Percentiles rank a stretch among this genome's conserved stretches.
Conservation (phyloP, 495 filamentous ascomycete species). For the Podospora comata region DNA sequence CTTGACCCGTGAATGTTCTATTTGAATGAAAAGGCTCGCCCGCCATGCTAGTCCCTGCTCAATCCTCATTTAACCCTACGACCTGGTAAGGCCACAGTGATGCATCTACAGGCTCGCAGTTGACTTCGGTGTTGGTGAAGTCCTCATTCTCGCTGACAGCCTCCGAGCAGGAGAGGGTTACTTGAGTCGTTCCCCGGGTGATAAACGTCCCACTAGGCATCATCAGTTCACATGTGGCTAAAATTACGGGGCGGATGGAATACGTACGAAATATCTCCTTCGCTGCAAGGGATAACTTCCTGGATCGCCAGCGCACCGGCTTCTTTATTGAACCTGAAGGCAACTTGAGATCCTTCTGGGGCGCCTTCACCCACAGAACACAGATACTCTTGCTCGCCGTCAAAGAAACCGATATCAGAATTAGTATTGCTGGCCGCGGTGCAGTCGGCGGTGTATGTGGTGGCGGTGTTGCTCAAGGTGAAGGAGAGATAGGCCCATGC, state of each 20-base stretch:
- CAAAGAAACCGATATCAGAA: slow-evolving; percentile 41
- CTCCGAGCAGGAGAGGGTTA: slow-evolving; percentile 41
- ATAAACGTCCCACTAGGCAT: slow-evolving; percentile 32
- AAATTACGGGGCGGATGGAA: not conserved
- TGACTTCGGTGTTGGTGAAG: slow-evolving; percentile 35
- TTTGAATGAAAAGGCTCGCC: no score
- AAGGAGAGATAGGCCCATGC: slow-evolving; percentile 42
- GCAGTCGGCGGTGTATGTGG: slow-evolving; percentile 32
- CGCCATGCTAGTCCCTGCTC: not conserved
- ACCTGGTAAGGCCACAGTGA: not conserved
- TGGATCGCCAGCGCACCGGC: slow-evolving; percentile 36
- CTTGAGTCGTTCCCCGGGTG: slow-evolving; percentile 32
- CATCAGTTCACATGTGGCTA: not conserved
- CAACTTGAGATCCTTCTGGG: slow-evolving; percentile 15
- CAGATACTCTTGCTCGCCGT: slow-evolving; percentile 36
- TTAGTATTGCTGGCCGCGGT: slow-evolving; percentile 34
- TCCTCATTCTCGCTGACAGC: slow-evolving; percentile 36
- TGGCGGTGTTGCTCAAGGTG: slow-evolving; percentile 43
- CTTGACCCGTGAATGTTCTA: no score
- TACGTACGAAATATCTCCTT: slow-evolving; percentile 30
- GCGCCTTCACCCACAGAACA: slow-evolving; percentile 27
- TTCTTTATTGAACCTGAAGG: slow-evolving; percentile 37
- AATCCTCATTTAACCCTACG: slow-evolving; percentile 1
- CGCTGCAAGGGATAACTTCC: slow-evolving; percentile 33
- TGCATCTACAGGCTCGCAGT: slow-evolving; percentile 33